Evolutionary conservation across 768 basidiomycete genomes (phyloP), one percentile per base, ranked within the genome.

Genomic region (Inosperma sp.): DNA sequence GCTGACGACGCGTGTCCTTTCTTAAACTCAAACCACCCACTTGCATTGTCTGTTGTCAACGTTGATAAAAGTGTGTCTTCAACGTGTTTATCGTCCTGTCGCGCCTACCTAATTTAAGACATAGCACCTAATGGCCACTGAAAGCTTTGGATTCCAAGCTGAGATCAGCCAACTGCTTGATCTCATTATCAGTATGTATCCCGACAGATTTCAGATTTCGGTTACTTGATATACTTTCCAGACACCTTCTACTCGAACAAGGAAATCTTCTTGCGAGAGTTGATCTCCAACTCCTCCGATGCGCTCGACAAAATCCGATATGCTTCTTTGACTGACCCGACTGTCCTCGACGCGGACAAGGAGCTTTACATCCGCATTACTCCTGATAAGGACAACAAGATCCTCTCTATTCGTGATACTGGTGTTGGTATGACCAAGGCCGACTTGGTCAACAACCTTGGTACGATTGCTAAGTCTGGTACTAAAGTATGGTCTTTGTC

Each of bases 221-320:
- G 19, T 27, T 43, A 52, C 50, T 48, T 59, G 44, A 62, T 30
- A 17, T 42, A 42, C 27, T 6, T 22, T 44, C 47, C 58, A 91
- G 89, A 97, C 80, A 97, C 95, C 56, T 98, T 98, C 85, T 99
- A 98, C 84, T 96, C 93, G 56, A 97, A 99, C 86, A 99, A 99
- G 81, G 95, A 97, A 76, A 98, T 99, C 72, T 98, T 98, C 84
- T 86, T 99, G 61, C 90, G 96, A 69, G 96, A 98, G 74, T 56
- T 98, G 61, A 97, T 95, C 73, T 98, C 95, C 58, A 97, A 97
- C 76, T 75, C 78, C 58, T 98, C 96, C 53, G 96, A 98, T 83
- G 96, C 96, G 43, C 83, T 98, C 71, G 96, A 99, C 78, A 98
- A 98, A 80, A 89, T 98, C 65, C 92, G 96, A 41, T 99, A 98